A percentile compares a stretch with the other conserved stretches of the same genome.
These are phyloP conservation scores for Niebla homalea DNA, from an alignment of 495 filamentous ascomycete species.

Conservation along the genomic window DNA sequence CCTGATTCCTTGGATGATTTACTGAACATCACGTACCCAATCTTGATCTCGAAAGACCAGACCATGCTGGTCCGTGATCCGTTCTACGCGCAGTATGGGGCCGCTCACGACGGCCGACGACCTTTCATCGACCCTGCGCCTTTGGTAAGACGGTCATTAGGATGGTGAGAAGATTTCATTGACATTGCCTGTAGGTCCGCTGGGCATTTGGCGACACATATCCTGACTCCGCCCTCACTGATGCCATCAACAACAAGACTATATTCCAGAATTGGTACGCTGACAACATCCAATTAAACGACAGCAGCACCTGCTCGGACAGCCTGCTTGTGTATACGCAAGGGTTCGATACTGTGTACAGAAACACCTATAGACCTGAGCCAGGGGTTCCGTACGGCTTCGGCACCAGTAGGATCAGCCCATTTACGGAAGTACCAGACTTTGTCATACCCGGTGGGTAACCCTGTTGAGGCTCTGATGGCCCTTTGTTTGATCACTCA, in stretches of 20 bases:
- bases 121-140: slow-evolving; percentile 45
- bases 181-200: slow-evolving; percentile 20
- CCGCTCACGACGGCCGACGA: slow-evolving; percentile 29
- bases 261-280: slow-evolving; percentile 15
- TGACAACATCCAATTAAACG: slow-evolving; percentile 28
- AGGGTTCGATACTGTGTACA: slow-evolving; percentile 19
- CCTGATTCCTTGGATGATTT: slow-evolving; percentile 15
- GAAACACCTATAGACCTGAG: slow-evolving; percentile 18
- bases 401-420: slow-evolving; percentile 26
- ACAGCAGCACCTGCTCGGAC: slow-evolving; percentile 28
- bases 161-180: background rate
- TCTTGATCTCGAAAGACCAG: slow-evolving; percentile 39
- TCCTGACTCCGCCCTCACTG: slow-evolving; percentile 21
- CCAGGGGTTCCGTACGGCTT: background rate
- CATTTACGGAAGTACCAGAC: slow-evolving; percentile 40
- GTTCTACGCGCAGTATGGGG: slow-evolving; percentile 40
- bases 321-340: slow-evolving; percentile 26
- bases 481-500: background rate
- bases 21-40: slow-evolving; percentile 36
- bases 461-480: background rate
- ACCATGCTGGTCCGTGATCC: slow-evolving; percentile 32
- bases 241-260: slow-evolving; percentile 17
- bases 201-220: slow-evolving; percentile 41
- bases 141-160: slow-evolving; percentile 11
- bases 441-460: slow-evolving; percentile 35